Percentiles rank a stretch among this genome's conserved stretches.
phyloP scores from a whole-genome alignment of 192 early-diverging fungal species.

The Linnemannia exigua region DNA sequence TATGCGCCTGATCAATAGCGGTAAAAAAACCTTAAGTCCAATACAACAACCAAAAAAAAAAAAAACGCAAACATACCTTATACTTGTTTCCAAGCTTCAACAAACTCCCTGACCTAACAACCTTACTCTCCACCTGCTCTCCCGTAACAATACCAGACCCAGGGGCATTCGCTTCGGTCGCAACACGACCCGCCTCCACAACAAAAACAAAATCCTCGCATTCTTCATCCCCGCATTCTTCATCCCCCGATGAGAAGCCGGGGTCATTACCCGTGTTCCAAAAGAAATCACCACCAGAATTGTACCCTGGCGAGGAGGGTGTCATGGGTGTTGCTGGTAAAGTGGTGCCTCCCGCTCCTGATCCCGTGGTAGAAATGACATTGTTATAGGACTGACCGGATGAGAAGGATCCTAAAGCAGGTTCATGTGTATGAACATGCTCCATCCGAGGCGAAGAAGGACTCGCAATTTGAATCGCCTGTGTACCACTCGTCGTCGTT shows the following conservation, averaged over 20 bases:
- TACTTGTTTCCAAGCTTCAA: slow-evolving; percentile 66
- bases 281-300: slow-evolving; percentile 36
- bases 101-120: slow-evolving; percentile 65
- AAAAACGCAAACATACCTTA: slow-evolving; percentile 35
- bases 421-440: slow-evolving; percentile 24
- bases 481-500: no score
- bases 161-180: slow-evolving; percentile 35
- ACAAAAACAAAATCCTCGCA: slow-evolving; percentile 1
- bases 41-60: background rate
- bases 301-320: slow-evolving; percentile 31
- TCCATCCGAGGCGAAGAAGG: slow-evolving; percentile 40
- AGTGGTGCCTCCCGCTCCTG: background rate
- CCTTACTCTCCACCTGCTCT: slow-evolving; percentile 60
- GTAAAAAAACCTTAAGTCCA: no score
- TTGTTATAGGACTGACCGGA: slow-evolving; percentile 22
- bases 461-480: slow-evolving; percentile 18
- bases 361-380: no score
- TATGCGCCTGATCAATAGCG: background rate
- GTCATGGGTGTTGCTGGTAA: slow-evolving; percentile 20
- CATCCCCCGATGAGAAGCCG: slow-evolving; percentile 27
- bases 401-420: slow-evolving; percentile 16
- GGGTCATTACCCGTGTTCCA: slow-evolving; percentile 1
- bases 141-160: slow-evolving; percentile 41
- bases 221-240: slow-evolving; percentile 21
- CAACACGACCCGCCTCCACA: slow-evolving; percentile 31